phyloP scores from a whole-genome alignment of 169 alveolate species.

The Plasmodium adleri region DNA sequence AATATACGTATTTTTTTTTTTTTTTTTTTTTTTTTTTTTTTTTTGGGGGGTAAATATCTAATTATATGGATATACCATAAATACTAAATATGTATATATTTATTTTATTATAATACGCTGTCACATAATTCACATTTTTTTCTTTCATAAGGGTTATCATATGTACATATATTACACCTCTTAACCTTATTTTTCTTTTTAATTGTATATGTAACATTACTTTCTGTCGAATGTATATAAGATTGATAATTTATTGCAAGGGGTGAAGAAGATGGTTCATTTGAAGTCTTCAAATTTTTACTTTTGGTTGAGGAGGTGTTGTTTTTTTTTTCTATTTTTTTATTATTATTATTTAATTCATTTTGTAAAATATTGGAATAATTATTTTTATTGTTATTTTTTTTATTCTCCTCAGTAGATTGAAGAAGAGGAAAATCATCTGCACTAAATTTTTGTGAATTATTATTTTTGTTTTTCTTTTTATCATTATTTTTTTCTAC shows the following conservation, averaged over 20 bases:
- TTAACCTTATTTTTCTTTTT: constrained; percentile 47
- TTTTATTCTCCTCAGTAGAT: constrained; percentile 2
- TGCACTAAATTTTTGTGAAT: constrained; percentile 21
- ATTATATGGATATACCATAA: background rate
- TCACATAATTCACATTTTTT: constrained; percentile 65
- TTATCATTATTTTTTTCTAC: background rate
- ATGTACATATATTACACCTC: constrained; percentile 66
- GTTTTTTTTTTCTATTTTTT: constrained; percentile 7
- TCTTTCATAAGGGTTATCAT: constrained; percentile 56
- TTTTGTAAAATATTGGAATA: background rate
- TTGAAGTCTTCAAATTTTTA: background rate
- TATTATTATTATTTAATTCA: background rate
- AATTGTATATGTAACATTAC: constrained; percentile 56
- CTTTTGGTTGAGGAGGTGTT: no score
- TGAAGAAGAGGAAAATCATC: constrained; percentile 30
- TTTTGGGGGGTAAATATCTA: no score
- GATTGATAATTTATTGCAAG: background rate
- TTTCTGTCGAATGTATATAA: constrained; percentile 29
- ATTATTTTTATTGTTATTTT: constrained; percentile 21
- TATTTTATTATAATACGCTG: constrained; percentile 3
- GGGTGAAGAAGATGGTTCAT: background rate
- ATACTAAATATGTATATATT: no score
- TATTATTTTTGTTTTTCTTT: constrained; percentile 1
- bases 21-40: no score
- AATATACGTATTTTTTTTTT: no score